Conservation (phyloP, 2,329 filamentous ascomycete genomes). For the Akanthomyces dipterigenus region DNA sequence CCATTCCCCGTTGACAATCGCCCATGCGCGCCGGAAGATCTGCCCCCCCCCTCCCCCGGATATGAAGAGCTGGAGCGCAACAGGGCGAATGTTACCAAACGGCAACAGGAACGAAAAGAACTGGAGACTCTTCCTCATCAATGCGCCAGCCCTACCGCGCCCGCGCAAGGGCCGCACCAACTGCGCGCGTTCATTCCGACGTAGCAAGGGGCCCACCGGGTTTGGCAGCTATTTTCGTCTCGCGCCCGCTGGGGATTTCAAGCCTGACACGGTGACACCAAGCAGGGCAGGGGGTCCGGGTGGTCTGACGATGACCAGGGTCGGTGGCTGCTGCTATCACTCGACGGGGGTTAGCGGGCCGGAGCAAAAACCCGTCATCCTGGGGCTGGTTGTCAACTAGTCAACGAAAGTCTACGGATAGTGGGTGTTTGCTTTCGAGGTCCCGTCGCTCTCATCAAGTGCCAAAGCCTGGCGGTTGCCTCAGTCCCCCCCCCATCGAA, state of each 20-base stretch:
- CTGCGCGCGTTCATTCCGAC: background rate
- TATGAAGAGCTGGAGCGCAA: background rate
- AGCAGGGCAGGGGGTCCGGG: background rate
- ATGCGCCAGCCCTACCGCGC: conserved; percentile 1
- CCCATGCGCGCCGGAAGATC: background rate
- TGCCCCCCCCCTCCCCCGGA: no score
- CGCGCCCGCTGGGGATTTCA: background rate
- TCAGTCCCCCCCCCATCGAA: background rate
- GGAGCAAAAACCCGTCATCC: background rate
- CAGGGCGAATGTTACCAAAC: conserved; percentile 3
- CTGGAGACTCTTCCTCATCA: background rate
- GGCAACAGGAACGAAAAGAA: background rate
- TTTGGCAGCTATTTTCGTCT: conserved; percentile 9
- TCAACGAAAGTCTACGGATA: no score
- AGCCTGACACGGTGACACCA: background rate
- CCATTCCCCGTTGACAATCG: background rate
- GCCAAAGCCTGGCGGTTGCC: background rate
- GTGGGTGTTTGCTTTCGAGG: background rate
- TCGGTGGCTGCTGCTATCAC: background rate
- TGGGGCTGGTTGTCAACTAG: background rate
- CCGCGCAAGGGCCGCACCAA: background rate
- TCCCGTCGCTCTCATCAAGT: background rate
- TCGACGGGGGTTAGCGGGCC: background rate
- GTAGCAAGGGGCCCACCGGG: background rate
- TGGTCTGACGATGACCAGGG: background rate